Conservation (phyloP, 2,329 filamentous ascomycete species). For the Talaromyces atroroseus region DNA sequence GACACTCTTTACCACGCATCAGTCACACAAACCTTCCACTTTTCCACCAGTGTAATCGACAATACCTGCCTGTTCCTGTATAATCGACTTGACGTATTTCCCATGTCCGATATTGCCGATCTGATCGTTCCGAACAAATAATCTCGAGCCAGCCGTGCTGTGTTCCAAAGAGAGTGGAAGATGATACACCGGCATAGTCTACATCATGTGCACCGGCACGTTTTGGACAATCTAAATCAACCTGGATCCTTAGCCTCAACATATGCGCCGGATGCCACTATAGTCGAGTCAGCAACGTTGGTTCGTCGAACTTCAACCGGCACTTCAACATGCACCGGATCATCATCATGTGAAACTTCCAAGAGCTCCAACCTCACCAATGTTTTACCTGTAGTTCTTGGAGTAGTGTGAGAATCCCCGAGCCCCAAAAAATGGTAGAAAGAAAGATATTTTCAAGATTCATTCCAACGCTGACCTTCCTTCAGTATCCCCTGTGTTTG, state of each 20-base stretch:
- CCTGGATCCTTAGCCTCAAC: slow-evolving; percentile 25
- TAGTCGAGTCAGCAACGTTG: slow-evolving; percentile 23
- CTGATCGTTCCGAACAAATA: not conserved
- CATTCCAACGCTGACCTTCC: slow-evolving; percentile 20
- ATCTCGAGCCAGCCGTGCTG: not conserved
- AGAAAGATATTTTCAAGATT: not conserved
- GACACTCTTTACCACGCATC: not conserved
- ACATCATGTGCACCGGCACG: not conserved
- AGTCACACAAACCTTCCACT: not conserved
- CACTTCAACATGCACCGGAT: slow-evolving; percentile 17
- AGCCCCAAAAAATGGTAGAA: not conserved
- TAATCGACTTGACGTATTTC: not conserved
- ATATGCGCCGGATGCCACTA: slow-evolving; percentile 20
- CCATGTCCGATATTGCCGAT: not conserved
- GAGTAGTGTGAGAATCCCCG: slow-evolving; percentile 58
- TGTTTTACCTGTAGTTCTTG: slow-evolving; percentile 62
- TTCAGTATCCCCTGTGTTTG: slow-evolving; percentile 68
- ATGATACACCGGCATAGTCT: slow-evolving; percentile 23
- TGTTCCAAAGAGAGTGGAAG: slow-evolving; percentile 9
- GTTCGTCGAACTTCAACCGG: slow-evolving; percentile 15
- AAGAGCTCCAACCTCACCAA: slow-evolving; percentile 48
- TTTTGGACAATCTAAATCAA: slow-evolving; percentile 9
- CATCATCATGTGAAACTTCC: slow-evolving; percentile 53
- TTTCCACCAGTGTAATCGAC: not conserved
- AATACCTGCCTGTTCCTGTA: too few relatives aligned